These are phyloP conservation scores for Limonium bicolor DNA, from an alignment of 148 eudicot genomes.

Conservation along the genomic window DNA sequence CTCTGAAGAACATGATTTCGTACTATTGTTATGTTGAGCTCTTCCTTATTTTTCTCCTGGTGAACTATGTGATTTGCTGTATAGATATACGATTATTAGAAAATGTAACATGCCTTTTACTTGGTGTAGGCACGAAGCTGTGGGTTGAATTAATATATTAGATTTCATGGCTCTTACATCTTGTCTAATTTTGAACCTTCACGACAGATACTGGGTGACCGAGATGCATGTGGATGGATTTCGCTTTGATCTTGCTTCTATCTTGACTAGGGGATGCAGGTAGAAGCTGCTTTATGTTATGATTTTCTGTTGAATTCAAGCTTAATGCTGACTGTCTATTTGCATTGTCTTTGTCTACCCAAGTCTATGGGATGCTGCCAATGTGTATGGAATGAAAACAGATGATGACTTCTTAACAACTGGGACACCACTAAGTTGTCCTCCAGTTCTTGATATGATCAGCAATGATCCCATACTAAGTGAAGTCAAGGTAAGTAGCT, in stretches of 20 bases:
- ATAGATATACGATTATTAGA: too few relatives aligned
- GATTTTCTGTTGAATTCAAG: not conserved
- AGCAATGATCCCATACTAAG: slow-evolving; percentile 89
- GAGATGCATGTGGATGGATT: slow-evolving; percentile 99
- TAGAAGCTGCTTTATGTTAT: slow-evolving; percentile 7
- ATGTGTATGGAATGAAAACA: slow-evolving; percentile 54
- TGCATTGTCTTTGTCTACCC: slow-evolving; percentile 10
- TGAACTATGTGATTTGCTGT: too few relatives aligned
- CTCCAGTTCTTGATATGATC: slow-evolving; percentile 90
- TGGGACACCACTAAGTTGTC: slow-evolving; percentile 72
- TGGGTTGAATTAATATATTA: too few relatives aligned
- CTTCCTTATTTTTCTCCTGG: too few relatives aligned
- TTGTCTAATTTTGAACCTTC: too few relatives aligned
- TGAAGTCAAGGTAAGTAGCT: slow-evolving; percentile 51
- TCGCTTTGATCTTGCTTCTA: slow-evolving; percentile 99
- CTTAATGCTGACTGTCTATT: not conserved
- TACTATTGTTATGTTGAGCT: too few relatives aligned
- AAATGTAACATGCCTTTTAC: too few relatives aligned
- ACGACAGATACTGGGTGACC: slow-evolving; percentile 88
- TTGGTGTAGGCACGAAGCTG: too few relatives aligned
- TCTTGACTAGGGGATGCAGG: slow-evolving; percentile 95
- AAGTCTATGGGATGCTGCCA: slow-evolving; percentile 79
- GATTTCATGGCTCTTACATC: too few relatives aligned
- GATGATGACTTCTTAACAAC: slow-evolving; percentile 57
- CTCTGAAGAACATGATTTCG: too few relatives aligned